Evolutionary conservation across 1,284 basidiomycete species (phyloP).

Genomic region (Neotropicomus parvogracilis): DNA sequence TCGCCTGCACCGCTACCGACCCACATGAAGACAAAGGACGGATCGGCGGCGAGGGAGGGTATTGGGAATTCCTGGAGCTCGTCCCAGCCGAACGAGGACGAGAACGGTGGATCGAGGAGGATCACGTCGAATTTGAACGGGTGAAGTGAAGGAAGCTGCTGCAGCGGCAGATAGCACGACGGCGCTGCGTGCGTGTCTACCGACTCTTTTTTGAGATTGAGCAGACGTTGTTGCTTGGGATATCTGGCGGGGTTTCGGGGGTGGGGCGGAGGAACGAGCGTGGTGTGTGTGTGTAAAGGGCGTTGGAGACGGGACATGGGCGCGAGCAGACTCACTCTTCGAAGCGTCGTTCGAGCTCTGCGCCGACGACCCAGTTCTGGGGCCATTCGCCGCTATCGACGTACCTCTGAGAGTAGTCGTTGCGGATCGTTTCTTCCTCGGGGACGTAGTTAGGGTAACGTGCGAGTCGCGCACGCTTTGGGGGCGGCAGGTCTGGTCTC

Average conservation of each 20-base stretch:
- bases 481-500: conserved; percentile 59
- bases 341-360: conserved; percentile 81
- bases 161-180: conserved; percentile 65
- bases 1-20: conserved; percentile 89
- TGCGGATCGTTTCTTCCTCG: conserved; percentile 91
- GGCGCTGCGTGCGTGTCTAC: conserved; percentile 61
- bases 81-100: conserved; percentile 80
- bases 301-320: background rate
- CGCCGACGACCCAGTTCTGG: conserved; percentile 86
- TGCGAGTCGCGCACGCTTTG: conserved; percentile 64
- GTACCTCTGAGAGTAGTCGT: conserved; percentile 91
- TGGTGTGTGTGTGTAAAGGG: too few species aligned
- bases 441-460: conserved; percentile 78
- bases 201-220: conserved; percentile 73
- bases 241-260: conserved; percentile 52
- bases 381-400: conserved; percentile 89
- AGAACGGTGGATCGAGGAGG: conserved; percentile 87
- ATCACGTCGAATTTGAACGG: conserved; percentile 89
- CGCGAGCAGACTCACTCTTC: conserved; percentile 74
- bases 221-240: conserved; percentile 82
- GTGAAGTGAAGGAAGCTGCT: conserved; percentile 50
- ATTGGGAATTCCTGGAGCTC: conserved; percentile 80
- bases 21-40: conserved; percentile 95
- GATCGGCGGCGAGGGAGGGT: conserved; percentile 83
- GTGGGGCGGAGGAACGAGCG: too few species aligned